These are phyloP conservation scores for Durotheca rogersii DNA, from an alignment of 495 filamentous ascomycete species.

Conservation along the genomic window DNA sequence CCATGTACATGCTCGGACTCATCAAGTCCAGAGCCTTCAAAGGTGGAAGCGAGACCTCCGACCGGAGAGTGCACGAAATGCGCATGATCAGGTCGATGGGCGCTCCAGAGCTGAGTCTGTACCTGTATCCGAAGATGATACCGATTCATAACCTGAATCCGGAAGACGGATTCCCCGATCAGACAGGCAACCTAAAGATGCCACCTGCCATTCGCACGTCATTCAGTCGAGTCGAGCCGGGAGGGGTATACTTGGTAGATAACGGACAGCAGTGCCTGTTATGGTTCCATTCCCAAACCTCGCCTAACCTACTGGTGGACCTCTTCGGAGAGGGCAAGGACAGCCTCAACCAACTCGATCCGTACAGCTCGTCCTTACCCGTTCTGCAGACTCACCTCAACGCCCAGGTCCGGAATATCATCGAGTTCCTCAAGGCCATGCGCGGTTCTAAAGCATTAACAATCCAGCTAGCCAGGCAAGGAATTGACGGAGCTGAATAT, in stretches of 20 bases:
- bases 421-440: conserved; percentile 79
- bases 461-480: conserved; percentile 89
- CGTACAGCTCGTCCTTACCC: conserved; percentile 71
- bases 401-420: conserved; percentile 88
- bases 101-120: conserved; percentile 78
- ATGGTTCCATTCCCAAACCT: conserved; percentile 83
- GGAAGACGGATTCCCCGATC: conserved; percentile 85
- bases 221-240: conserved; percentile 87
- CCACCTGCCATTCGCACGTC: conserved; percentile 77
- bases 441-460: conserved; percentile 85
- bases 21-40: conserved; percentile 93
- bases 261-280: conserved; percentile 89
- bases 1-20: conserved; percentile 94
- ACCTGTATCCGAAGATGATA: conserved; percentile 93
- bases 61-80: conserved; percentile 88
- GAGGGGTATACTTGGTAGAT: conserved; percentile 96
- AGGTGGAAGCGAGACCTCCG: conserved; percentile 86
- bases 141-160: conserved; percentile 85
- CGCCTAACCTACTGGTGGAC: conserved; percentile 78
- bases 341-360: conserved; percentile 72
- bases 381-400: conserved; percentile 92
- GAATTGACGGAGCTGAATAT: conserved; percentile 91
- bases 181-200: conserved; percentile 83
- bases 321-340: conserved; percentile 80
- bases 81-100: conserved; percentile 87